Evolutionary conservation across 2,329 filamentous ascomycete genomes (phyloP), one percentile per base, ranked within the genome.

Genomic region (Colletotrichum chlorophyti): DNA sequence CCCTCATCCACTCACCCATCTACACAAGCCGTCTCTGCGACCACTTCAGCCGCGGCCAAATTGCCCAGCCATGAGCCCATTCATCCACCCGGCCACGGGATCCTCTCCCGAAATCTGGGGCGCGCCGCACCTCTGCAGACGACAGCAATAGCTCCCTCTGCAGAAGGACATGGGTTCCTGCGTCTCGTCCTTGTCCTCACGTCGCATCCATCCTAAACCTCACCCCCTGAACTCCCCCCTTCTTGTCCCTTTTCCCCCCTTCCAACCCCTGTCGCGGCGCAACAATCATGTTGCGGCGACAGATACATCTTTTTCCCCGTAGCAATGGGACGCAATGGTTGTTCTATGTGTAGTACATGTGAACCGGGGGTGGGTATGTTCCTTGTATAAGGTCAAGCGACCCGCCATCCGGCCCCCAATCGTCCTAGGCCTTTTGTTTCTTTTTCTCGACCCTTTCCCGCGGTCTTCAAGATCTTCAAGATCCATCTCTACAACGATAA

Each of bases 101-200:
- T 45, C 24, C n/a, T 40, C 55, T 38, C 19, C 51, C 55, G 43
- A 40, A 31, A 49, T 38, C 51, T 49, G 43, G 55, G 37, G 50
- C n/a, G n/a, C n/a, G n/a, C n/a, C n/a, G n/a, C n/a, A n/a, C n/a
- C n/a, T n/a, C n/a, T n/a, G n/a, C n/a, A n/a, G n/a, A n/a, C n/a
- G n/a, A n/a, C n/a, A n/a, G n/a, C n/a, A n/a, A n/a, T n/a, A n/a
- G n/a, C n/a, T n/a, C n/a, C n/a, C n/a, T n/a, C n/a, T n/a, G 21
- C 38, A 35, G 17, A 32, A 29, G 23, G 35, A 48, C 26, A 32
- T 32, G 41, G 54, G 50, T 42, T 55, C 23, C 31, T 34, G 21
- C 21, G 14, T 26, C 49, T 48, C 34, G n/a, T n/a, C n/a, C n/a
- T n/a, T n/a, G n/a, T n/a, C 19, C 42, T 31, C 42, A 37, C 38